A percentile compares a stretch with the other conserved stretches of the same genome.
These are phyloP conservation scores for Nemania sp. DNA, from an alignment of 2,329 filamentous ascomycete genomes.

Conservation along the genomic window DNA sequence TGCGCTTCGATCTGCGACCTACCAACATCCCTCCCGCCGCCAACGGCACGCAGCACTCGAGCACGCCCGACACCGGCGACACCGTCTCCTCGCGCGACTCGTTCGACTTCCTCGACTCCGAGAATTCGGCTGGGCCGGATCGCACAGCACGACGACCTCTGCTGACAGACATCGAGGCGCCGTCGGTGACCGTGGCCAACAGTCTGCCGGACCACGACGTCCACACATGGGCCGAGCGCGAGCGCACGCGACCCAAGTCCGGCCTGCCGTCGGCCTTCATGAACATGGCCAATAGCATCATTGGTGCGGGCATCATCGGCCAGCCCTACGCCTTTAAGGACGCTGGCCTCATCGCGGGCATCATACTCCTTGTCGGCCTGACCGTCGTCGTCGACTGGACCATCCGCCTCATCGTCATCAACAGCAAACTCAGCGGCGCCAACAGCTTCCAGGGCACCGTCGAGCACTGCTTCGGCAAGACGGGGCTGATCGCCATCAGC, in stretches of 20 bases:
- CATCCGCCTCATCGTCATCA: conserved; percentile 94
- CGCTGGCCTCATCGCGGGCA: conserved; percentile 81
- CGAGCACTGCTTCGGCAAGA: conserved; percentile 89
- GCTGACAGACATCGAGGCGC: conserved; percentile 73
- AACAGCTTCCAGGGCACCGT: conserved; percentile 96
- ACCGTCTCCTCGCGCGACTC: conserved; percentile 31
- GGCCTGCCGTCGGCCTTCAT: conserved; percentile 89
- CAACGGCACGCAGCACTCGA: conserved; percentile 32
- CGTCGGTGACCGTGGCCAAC: conserved; percentile 69
- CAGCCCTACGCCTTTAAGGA: conserved; percentile 97
- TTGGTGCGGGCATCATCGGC: conserved; percentile 75
- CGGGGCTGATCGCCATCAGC: conserved; percentile 84
- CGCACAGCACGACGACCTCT: conserved; percentile 62
- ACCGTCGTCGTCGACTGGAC: conserved; percentile 96
- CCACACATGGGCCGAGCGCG: conserved; percentile 56
- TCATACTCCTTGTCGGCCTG: conserved; percentile 75
- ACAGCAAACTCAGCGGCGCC: conserved; percentile 93
- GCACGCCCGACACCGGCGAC: conserved; percentile 10
- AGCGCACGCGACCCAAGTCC: conserved; percentile 75
- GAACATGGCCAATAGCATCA: conserved; percentile 99
- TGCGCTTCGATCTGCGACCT: conserved; percentile 60
- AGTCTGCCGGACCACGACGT: conserved; percentile 51
- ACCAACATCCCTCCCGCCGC: conserved; percentile 41
- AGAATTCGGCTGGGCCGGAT: conserved; percentile 40
- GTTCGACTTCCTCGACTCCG: conserved; percentile 41